phyloP scores from a whole-genome alignment of 805 yeast species.

The Lachancea kluyveri region DNA sequence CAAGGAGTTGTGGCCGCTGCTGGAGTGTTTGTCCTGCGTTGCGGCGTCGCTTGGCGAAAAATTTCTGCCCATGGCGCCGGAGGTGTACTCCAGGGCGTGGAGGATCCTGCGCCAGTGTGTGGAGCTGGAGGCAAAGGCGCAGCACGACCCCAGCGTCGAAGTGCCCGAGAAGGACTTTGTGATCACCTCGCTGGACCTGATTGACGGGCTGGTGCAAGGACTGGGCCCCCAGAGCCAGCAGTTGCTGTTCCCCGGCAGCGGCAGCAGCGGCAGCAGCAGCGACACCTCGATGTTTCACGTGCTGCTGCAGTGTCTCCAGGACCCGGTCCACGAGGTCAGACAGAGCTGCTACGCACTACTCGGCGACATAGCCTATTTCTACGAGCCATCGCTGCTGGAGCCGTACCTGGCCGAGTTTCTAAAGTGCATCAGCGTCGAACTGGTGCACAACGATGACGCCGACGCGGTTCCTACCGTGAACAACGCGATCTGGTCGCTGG shows the following conservation, averaged over 20 bases:
- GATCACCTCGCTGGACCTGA: constrained; percentile 80
- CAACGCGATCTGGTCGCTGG: constrained; percentile 91
- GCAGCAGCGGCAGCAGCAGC: constrained; percentile 26
- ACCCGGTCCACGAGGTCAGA: constrained; percentile 78
- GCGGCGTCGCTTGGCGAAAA: constrained; percentile 81
- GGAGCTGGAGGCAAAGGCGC: constrained; percentile 56
- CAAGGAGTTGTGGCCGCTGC: constrained; percentile 80
- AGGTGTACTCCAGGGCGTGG: constrained; percentile 75
- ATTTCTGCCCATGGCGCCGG: constrained; percentile 84
- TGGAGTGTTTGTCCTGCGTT: constrained; percentile 88
- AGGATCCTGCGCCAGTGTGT: constrained; percentile 64
- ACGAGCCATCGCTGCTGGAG: constrained; percentile 31
- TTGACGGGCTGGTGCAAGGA: constrained; percentile 93
- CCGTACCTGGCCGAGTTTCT: constrained; percentile 38
- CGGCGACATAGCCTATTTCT: constrained; percentile 77
- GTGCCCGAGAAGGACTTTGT: constrained; percentile 88
- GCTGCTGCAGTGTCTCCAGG: constrained; percentile 64
- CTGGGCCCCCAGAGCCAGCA: constrained; percentile 57
- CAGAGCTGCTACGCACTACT: constrained; percentile 85
- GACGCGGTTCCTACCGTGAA: constrained; percentile 30
- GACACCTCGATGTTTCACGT: constrained; percentile 49
- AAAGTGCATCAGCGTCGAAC: constrained; percentile 63
- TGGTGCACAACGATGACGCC: constrained; percentile 37
- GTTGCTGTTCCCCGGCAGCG: constrained; percentile 29
- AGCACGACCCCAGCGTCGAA: constrained; percentile 57